Percentiles rank a stretch among this genome's conserved stretches.
Evolutionary conservation across 202 grass and related monocot species (phyloP).

Genomic region (Hordeum pubiflorum): DNA sequence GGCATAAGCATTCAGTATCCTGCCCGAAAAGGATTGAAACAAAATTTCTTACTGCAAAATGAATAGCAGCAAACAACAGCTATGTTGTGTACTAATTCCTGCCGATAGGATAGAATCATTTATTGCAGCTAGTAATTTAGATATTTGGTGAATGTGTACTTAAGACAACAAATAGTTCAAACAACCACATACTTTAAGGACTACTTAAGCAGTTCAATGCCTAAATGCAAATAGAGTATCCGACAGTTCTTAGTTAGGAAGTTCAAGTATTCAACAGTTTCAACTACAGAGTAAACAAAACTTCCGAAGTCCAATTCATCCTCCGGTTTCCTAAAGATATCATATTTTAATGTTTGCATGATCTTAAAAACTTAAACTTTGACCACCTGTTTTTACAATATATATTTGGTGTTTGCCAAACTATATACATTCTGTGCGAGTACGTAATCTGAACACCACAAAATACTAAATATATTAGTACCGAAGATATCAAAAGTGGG

Average conservation of each 20-base stretch:
- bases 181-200: neutral
- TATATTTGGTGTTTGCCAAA: too few relatives aligned
- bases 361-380: neutral
- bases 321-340: neutral
- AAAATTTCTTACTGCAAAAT: neutral
- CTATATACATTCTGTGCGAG: neutral
- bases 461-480: neutral
- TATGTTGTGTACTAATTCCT: neutral
- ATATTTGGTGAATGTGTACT: neutral
- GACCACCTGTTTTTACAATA: too few relatives aligned
- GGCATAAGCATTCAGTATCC: constrained; percentile 88
- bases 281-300: neutral
- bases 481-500: neutral
- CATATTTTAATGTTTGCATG: neutral
- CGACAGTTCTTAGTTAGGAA: neutral
- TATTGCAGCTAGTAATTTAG: neutral
- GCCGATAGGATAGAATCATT: neutral
- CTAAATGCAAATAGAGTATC: neutral
- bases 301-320: neutral
- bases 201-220: neutral
- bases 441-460: neutral
- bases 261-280: neutral
- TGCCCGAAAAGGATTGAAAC: constrained; percentile 29
- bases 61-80: neutral
- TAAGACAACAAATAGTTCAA: neutral